Evolutionary conservation across 306 rosid species (phyloP).

Genomic region (Lotus japonicus): DNA sequence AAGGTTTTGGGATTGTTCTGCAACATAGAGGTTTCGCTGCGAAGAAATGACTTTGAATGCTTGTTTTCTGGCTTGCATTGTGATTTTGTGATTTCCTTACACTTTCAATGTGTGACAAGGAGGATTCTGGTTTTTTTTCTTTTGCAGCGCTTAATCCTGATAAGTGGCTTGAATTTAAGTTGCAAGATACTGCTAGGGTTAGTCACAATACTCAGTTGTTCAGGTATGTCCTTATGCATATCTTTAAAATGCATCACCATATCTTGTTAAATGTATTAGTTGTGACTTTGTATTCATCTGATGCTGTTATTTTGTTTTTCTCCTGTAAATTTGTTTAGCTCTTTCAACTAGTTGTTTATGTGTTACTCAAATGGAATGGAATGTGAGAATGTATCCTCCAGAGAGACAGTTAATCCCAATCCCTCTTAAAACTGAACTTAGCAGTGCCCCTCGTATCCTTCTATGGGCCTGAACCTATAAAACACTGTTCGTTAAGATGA

Average conservation of each 20-base stretch:
- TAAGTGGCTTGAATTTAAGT: constrained; percentile 75
- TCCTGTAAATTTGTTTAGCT: background rate
- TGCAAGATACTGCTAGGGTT: constrained; percentile 90
- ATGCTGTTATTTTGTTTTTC: background rate
- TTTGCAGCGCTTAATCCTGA: constrained; percentile 61
- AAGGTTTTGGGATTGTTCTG: background rate
- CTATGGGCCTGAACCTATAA: background rate
- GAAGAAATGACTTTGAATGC: background rate
- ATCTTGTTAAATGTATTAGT: background rate
- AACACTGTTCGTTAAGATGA: background rate
- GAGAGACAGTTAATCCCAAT: background rate
- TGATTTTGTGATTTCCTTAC: background rate
- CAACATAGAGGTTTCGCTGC: background rate
- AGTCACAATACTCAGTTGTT: constrained; percentile 74
- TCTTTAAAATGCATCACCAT: background rate
- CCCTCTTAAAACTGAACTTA: background rate
- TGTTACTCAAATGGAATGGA: background rate
- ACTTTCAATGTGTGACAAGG: background rate
- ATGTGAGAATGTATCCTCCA: background rate
- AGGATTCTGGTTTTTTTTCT: constrained; percentile 10
- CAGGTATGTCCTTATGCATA: constrained; percentile 44
- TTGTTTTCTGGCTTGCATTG: background rate
- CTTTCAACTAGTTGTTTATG: background rate
- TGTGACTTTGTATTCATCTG: background rate
- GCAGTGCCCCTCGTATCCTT: background rate